These are phyloP conservation scores for grape (Vitis vinifera) DNA, from an alignment of 164 flowering plant genomes.

Conservation along the genomic window DNA sequence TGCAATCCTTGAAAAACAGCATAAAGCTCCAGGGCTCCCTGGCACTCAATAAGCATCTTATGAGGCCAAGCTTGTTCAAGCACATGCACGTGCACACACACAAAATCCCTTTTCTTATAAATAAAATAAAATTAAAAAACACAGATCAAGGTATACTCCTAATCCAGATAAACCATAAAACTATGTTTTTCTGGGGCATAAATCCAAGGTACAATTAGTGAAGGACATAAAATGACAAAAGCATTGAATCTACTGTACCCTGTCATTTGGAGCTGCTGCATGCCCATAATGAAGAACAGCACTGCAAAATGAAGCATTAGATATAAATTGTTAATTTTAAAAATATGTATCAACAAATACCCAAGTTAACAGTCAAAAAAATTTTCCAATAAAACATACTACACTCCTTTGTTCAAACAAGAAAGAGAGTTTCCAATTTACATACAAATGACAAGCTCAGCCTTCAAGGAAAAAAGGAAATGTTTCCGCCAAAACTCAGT, in stretches of 20 bases:
- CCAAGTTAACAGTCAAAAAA: not conserved
- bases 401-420: not conserved
- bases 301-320: conserved; percentile 38
- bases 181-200: not conserved
- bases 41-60: too few species aligned
- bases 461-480: not conserved
- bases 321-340: not conserved
- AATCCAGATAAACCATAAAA: not conserved
- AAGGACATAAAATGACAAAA: not conserved
- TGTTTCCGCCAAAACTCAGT: too few species aligned
- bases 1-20: too few species aligned
- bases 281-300: conserved; percentile 96
- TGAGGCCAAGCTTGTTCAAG: too few species aligned
- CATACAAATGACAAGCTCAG: not conserved
- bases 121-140: not conserved
- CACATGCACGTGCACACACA: too few species aligned
- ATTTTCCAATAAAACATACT: not conserved
- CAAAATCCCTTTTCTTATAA: not conserved
- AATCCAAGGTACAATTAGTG: not conserved
- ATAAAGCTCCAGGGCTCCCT: too few species aligned
- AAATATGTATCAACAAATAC: too few species aligned
- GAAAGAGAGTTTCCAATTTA: not conserved
- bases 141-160: not conserved
- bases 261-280: conserved; percentile 96
- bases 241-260: conserved; percentile 39